phyloP scores from a whole-genome alignment of 306 rosid species.

The Sophora flavescens region DNA sequence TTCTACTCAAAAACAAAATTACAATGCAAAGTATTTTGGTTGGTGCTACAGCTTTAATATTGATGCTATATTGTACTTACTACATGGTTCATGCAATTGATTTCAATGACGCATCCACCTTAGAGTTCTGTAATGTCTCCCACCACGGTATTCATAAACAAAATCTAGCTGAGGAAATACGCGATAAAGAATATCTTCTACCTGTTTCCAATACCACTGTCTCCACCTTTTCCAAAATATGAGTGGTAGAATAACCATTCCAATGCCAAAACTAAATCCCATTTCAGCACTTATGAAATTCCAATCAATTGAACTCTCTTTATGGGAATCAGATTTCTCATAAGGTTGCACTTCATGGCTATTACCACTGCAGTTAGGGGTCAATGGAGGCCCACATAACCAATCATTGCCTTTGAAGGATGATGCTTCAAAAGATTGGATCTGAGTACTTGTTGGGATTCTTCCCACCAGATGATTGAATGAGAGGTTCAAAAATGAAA shows the following conservation, averaged over 20 bases:
- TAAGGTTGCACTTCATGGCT: neutral
- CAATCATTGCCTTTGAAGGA: constrained; percentile 42
- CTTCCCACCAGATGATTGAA: constrained; percentile 40
- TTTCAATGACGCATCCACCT: too few species aligned
- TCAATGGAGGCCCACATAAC: constrained; percentile 44
- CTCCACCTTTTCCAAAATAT: constrained; percentile 20
- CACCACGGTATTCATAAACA: neutral
- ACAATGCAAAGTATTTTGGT: too few species aligned
- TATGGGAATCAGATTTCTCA: neutral
- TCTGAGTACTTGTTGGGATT: constrained; percentile 38
- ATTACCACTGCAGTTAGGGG: neutral
- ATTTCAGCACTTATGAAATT: neutral
- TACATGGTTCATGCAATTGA: too few species aligned
- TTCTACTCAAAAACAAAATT: too few species aligned
- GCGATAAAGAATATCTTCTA: neutral
- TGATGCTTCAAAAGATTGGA: constrained; percentile 34
- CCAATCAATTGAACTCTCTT: neutral
- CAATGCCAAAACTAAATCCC: constrained; percentile 33
- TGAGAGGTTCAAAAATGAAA: constrained; percentile 43
- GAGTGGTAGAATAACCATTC: neutral
- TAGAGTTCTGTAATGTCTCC: too few species aligned
- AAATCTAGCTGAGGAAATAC: constrained; percentile 17
- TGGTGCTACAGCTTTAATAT: too few species aligned
- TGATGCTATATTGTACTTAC: too few species aligned
- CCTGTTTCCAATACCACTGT: neutral